Conservation (phyloP, 75 land plant genomes). For the Cunninghamia lanceolata region DNA sequence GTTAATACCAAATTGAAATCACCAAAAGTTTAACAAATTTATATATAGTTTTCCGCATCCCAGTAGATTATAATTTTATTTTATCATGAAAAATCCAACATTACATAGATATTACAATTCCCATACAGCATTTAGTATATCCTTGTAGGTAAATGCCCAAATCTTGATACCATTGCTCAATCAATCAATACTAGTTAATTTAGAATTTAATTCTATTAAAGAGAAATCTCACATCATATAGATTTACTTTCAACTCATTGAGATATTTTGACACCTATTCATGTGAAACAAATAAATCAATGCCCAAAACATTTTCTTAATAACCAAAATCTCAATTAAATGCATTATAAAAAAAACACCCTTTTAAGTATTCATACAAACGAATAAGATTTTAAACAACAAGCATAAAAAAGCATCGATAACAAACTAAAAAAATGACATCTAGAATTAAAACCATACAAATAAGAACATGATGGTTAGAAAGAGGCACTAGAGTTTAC, state of each 20-base stretch:
- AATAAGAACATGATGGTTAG: background rate
- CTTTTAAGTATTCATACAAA: background rate
- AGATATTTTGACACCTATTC: slow-evolving; percentile 17
- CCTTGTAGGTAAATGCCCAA: too few relatives aligned
- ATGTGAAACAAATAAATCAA: background rate
- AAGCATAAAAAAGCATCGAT: background rate
- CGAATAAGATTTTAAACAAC: background rate
- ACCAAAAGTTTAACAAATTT: background rate
- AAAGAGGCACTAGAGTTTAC: background rate
- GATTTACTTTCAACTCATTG: slow-evolving; percentile 29
- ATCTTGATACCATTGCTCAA: too few relatives aligned
- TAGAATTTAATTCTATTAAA: background rate
- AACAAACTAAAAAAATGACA: background rate
- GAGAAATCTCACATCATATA: slow-evolving; percentile 21
- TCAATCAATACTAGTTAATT: too few relatives aligned
- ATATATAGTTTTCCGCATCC: background rate
- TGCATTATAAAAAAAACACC: background rate
- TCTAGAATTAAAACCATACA: background rate
- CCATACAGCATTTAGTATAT: too few relatives aligned
- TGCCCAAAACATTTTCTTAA: background rate
- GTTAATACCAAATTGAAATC: background rate
- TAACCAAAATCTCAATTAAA: background rate
- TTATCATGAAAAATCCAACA: background rate
- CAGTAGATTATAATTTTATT: too few relatives aligned
- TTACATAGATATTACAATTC: background rate